Base-by-base conservation (phyloP, 2,329 filamentous ascomycete species). In the Pseudopyricularia javanii region DNA sequence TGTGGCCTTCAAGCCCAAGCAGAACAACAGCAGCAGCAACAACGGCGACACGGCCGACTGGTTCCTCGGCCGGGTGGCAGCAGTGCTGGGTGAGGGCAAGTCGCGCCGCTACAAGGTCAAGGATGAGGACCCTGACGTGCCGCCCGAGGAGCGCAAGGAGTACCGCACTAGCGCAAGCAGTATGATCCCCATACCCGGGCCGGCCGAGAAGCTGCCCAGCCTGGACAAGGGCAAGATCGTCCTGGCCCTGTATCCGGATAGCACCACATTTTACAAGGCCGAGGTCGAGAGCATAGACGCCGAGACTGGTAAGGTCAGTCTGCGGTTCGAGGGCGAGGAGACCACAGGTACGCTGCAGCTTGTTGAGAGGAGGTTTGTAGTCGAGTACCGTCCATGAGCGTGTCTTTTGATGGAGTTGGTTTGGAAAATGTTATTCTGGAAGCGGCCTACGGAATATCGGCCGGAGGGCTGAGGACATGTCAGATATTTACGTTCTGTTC, bases 261-360 rank as follows among this genome's bases (percentile, higher is more conserved):
- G 88, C 1, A 91, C 88, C 1, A 91, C 86, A 0, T 91, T 93
- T 61, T 93, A 93, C 65, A 83, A 86, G 63, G 88, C 88, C 1
- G 86, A 90, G 59, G 87, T 91, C 8, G 85, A 88, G 68, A 83
- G 83, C 34, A 83, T 79, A 73, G 72, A 83, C 53, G 70, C 70
- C 3, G 54, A 37, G 64, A 73, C 56, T 62, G 61, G 74, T 40
- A 76, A 74, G 55, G 80, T 85, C 43, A 78, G 78, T 54, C 71
- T 91, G 57, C 82, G 87, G 57, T 91, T 91, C 60, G 88, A 91
- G 63, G 86, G 86, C 14, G 86, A 90, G 60, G 85, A 88, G 63
- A 85, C 85, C 61, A 78, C 74, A 56, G 83, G 82, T 59, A 88
- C 82, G 57, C 78, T 87, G 64, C 86, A 88, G 67, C 79, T 86